Conservation (phyloP, 2,329 filamentous ascomycete species). For the Neophaeococcomyces mojaviensis region DNA sequence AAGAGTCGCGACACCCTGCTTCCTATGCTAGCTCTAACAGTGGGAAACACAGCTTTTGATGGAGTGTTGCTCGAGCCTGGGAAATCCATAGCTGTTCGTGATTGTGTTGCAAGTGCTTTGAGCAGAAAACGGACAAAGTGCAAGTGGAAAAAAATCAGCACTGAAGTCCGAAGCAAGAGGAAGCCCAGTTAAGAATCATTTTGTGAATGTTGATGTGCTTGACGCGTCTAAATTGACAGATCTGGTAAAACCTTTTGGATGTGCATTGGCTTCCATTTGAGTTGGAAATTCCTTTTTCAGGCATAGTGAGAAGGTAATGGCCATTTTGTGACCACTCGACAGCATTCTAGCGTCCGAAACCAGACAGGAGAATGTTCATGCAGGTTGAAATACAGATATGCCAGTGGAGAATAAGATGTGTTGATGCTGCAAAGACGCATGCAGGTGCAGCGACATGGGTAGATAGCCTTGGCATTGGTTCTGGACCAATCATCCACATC, state of each 20-base stretch:
- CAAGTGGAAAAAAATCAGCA: not conserved
- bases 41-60: too few relatives aligned
- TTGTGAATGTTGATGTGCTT: not conserved
- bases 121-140: not conserved
- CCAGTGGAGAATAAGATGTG: not conserved
- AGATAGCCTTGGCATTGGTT: too few relatives aligned
- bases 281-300: not conserved
- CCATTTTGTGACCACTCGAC: slow-evolving; percentile 1
- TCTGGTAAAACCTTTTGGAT: not conserved
- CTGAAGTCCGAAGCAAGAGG: not conserved
- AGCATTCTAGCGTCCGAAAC: not conserved
- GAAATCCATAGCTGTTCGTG: not conserved
- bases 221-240: slow-evolving; percentile 1
- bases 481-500: too few relatives aligned
- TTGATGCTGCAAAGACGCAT: not conserved
- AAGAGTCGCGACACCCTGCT: slow-evolving; percentile 5
- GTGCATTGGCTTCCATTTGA: not conserved
- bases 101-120: not conserved
- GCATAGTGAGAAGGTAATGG: not conserved
- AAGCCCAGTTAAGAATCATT: not conserved
- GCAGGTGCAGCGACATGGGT: too few relatives aligned
- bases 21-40: not conserved
- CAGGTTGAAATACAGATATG: not conserved
- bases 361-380: slow-evolving; percentile 2
- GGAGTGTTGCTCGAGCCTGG: not conserved